phyloP scores from a whole-genome alignment of 2,329 filamentous ascomycete genomes.

The Claviceps sp. region DNA sequence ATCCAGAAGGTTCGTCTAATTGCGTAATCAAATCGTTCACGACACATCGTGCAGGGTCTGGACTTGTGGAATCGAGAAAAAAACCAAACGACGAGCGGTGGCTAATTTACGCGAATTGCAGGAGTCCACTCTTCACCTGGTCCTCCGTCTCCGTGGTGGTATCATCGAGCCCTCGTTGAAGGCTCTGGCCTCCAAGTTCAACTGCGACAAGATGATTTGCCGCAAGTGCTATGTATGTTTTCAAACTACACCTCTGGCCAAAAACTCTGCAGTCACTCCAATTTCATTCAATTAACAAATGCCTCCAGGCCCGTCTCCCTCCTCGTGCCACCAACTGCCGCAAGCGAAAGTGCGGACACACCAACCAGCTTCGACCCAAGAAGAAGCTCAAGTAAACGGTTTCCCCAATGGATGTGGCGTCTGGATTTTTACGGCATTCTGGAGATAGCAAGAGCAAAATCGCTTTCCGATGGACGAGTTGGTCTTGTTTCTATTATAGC shows the following conservation, averaged over 20 bases:
- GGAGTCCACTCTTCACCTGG: constrained; percentile 97
- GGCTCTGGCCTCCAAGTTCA: constrained; percentile 97
- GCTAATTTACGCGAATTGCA: constrained; percentile 21
- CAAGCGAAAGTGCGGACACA: constrained; percentile 99
- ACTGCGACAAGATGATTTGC: constrained; percentile 99
- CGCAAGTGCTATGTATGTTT: constrained; percentile 97
- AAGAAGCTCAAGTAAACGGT: constrained; percentile 87
- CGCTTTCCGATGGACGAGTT: constrained; percentile 22
- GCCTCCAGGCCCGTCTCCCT: constrained; percentile 60
- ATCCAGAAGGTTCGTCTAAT: constrained; percentile 76
- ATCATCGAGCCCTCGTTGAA: constrained; percentile 99
- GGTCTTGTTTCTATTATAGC: constrained; percentile 28
- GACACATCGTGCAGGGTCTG: background rate
- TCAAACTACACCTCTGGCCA: background rate
- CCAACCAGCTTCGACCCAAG: constrained; percentile 99
- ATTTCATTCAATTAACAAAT: constrained; percentile 6
- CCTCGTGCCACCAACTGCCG: constrained; percentile 99
- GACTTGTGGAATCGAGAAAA: background rate
- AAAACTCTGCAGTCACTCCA: background rate
- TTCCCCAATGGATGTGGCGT: constrained; percentile 29
- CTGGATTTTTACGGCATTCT: constrained; percentile 29
- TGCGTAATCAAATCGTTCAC: too few relatives aligned
- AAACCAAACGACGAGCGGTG: background rate
- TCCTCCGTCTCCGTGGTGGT: constrained; percentile 97
- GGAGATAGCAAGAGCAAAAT: constrained; percentile 23